Conservation (phyloP, 2,329 filamentous ascomycete species). For the Verticillium nonalfalfae region DNA sequence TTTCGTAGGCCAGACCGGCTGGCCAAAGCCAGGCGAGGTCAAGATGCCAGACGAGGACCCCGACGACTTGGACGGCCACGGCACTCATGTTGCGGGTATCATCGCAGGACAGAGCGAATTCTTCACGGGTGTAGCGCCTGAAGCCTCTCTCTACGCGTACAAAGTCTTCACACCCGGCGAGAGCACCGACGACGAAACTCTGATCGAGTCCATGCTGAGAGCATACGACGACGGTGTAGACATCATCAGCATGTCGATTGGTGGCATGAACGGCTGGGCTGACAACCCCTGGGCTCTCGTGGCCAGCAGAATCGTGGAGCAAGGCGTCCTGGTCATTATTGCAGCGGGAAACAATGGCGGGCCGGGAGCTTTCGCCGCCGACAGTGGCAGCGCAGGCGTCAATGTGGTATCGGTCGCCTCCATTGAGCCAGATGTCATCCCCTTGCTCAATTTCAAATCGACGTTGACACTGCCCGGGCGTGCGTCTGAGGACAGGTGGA, state of each 20-base stretch:
- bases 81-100: constrained; percentile 55
- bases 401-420: constrained; percentile 11
- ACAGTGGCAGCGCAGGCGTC: constrained; percentile 3
- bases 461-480: too few species aligned
- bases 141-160: constrained; percentile 47
- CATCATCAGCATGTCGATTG: constrained; percentile 46
- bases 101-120: constrained; percentile 49
- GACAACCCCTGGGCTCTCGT: constrained; percentile 43
- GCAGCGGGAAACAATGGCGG: constrained; percentile 13
- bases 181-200: constrained; percentile 40
- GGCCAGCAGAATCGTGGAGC: constrained; percentile 28
- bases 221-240: constrained; percentile 52
- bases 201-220: constrained; percentile 51
- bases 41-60: constrained; percentile 45
- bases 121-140: constrained; percentile 51
- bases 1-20: constrained; percentile 43
- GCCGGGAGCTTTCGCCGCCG: constrained; percentile 1
- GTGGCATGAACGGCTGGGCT: constrained; percentile 39
- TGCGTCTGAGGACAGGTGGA: too few species aligned
- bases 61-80: constrained; percentile 45
- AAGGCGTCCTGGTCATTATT: constrained; percentile 12
- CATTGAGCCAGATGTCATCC: background rate
- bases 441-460: too few species aligned
- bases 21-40: constrained; percentile 28
- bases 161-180: constrained; percentile 50